Base-by-base conservation (phyloP, 2,329 filamentous ascomycete species). In the Bimuria novae-zelandiae region DNA sequence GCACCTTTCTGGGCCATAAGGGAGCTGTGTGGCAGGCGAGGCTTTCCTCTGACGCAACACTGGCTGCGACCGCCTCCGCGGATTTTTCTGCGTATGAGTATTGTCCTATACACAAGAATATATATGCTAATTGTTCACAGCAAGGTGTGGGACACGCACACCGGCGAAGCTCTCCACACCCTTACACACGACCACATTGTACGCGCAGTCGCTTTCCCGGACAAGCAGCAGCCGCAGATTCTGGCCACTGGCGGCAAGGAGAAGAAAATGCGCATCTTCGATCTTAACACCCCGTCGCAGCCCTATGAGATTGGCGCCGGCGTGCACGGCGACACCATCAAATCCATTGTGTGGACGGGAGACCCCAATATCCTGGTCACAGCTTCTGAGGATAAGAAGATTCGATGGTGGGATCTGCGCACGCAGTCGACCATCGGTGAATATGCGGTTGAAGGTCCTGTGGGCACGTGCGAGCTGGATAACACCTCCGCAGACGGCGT, bases 1-100 rank as follows among this genome's bases (percentile, higher is more conserved):
- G 94, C 43, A 97, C 94, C 32, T 97, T 97, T 72, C 88, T 99
- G 67, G 94, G 94, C 35, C 94, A 99, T 80, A 97, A 99, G 77
- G 94, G 94, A 58, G 94, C 94, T 32, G 93, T 97, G 55, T 99
- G 94, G 92, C 92, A 97, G 78, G 90, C 92, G 49, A 86, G 92
- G 64, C 82, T 99, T 30, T 96, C 92, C 48, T 87, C 90, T 17
- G 92, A 97, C 76, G 90, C 92, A 36, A 86, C 85, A 22, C 87
- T 92, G 42, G 93, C 94, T 52, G 94, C 92, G 8, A 97, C 95
- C 29, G 94, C 90, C 41, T 95, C 92, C 44, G 94, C 94, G 45
- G 94, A 99, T 74, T 99, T 99, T 74, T 94, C 91, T 52, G 91
- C 91, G 89, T 92, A 81, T 69, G n/a, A n/a, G 87, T 77, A 12